A percentile compares a stretch with the other conserved stretches of the same genome.
These are phyloP conservation scores for Haplographium delicatum DNA, from an alignment of 495 filamentous ascomycete species.

Conservation along the genomic window DNA sequence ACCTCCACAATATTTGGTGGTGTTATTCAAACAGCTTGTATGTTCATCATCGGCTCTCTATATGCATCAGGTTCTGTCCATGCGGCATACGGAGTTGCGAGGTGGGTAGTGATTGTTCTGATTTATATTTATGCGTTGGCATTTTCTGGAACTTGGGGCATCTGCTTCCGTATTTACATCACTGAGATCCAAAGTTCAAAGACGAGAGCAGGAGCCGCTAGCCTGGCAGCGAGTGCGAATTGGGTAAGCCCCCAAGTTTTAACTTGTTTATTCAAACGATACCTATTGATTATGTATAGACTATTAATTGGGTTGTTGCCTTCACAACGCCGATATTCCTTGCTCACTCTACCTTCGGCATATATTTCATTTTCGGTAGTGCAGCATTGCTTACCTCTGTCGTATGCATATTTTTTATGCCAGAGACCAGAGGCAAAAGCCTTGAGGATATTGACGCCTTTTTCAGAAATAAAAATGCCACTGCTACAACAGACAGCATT, in stretches of 20 bases:
- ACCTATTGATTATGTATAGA: background rate
- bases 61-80: conserved; percentile 48
- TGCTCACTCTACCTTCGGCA: conserved; percentile 46
- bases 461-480: conserved; percentile 3
- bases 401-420: conserved; percentile 51
- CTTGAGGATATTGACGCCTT: conserved; percentile 51
- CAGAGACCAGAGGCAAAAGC: conserved; percentile 51
- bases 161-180: conserved; percentile 48
- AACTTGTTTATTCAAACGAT: no score
- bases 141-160: conserved; percentile 44
- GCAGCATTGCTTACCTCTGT: conserved; percentile 40
- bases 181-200: conserved; percentile 52
- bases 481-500: conserved; percentile 3
- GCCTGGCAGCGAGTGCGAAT: conserved; percentile 45
- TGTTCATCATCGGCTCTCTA: conserved; percentile 36
- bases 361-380: conserved; percentile 57
- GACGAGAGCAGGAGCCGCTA: conserved; percentile 48
- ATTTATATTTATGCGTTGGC: conserved; percentile 40
- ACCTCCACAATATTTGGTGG: conserved; percentile 54
- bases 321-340: conserved; percentile 59
- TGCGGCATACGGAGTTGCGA: conserved; percentile 34
- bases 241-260: conserved; percentile 37
- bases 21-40: conserved; percentile 33
- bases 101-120: conserved; percentile 51
- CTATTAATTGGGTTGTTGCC: conserved; percentile 58